Evolutionary conservation across 1,284 basidiomycete species (phyloP), one percentile per base, ranked within the genome.

Genomic region (Cryptococcus sp.): DNA sequence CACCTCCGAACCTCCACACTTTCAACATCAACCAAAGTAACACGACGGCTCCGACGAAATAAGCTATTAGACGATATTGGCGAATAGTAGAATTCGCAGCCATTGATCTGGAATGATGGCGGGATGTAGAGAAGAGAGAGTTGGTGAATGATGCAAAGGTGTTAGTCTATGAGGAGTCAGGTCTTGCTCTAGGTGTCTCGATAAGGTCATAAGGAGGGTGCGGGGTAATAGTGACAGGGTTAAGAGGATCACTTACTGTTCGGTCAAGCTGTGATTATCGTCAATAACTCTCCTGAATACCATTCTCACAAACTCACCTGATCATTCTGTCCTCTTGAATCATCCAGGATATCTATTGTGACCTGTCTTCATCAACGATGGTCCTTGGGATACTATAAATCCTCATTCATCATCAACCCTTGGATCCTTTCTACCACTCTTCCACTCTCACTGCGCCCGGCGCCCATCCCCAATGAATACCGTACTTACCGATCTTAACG

Each of bases 311-410:
- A 15, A 61, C 70, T 46, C 50, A 71, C 71, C 62, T 73, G 71
- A 50, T 74, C 68, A 60, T 76, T 76, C 56, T 74, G 72, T 49
- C 73, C 55, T 11, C 63, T 55, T 32, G 74, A 70, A 56, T 76
- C 74, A 52, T 76, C 72, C 33, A 76, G 63, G 32, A 76, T 76
- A 62, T 76, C 74, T 42, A 76, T 76, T 14, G 74, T 76, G 23
- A 76, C 74, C 74, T 76, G 23, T 8, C 32, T 36, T 5, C 11
- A 23, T 23, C 23, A 23, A 23, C 23, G n/a, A n/a, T n/a, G n/a
- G 23, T 23, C 23, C 23, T 1, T 23, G 23, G 23, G 36, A 8
- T 32, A 1, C 23, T 31, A 36, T 52, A 15, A 52, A 45, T 33
- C 11, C 31, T 14, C n/a, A 44, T 33, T 49, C 49, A 38, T 56